These are phyloP conservation scores for Candida gorgasii DNA, from an alignment of 805 yeast species.

Conservation along the genomic window DNA sequence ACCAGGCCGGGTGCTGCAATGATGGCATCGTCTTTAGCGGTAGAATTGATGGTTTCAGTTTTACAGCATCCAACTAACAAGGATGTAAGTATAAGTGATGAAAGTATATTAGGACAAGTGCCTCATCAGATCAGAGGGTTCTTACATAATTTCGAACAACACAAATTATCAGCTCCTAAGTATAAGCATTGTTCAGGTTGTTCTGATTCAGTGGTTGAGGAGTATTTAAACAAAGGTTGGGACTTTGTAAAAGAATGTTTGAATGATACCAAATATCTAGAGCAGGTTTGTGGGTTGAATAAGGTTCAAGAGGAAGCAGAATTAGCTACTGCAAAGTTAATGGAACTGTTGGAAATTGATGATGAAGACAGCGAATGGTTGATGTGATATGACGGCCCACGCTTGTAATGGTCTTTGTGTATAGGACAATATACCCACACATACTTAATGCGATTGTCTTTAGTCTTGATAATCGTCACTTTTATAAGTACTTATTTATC, in stretches of 20 bases:
- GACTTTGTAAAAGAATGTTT: conserved; percentile 74
- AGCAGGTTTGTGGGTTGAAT: conserved; percentile 75
- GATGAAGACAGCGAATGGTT: conserved; percentile 13
- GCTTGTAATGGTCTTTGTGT: no score
- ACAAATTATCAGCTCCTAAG: conserved; percentile 68
- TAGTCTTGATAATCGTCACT: no score
- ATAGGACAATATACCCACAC: no score
- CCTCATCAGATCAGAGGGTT: conserved; percentile 95
- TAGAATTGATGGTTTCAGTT: conserved; percentile 74
- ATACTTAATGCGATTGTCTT: no score
- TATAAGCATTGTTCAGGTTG: conserved; percentile 88
- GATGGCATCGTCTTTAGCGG: conserved; percentile 83
- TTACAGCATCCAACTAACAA: conserved; percentile 58
- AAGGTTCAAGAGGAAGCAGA: conserved; percentile 75
- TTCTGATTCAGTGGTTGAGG: conserved; percentile 56
- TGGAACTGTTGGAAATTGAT: conserved; percentile 16
- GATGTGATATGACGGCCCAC: no score
- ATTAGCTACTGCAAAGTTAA: conserved; percentile 26
- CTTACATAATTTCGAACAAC: conserved; percentile 60
- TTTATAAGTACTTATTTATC: no score
- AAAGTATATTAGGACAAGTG: conserved; percentile 55
- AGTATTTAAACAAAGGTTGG: conserved; percentile 66
- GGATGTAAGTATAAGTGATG: conserved; percentile 34
- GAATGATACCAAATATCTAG: conserved; percentile 64
- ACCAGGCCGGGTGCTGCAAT: conserved; percentile 95